Base-by-base conservation (phyloP, 129 eudicot genomes). In the Flaveria bidentis region DNA sequence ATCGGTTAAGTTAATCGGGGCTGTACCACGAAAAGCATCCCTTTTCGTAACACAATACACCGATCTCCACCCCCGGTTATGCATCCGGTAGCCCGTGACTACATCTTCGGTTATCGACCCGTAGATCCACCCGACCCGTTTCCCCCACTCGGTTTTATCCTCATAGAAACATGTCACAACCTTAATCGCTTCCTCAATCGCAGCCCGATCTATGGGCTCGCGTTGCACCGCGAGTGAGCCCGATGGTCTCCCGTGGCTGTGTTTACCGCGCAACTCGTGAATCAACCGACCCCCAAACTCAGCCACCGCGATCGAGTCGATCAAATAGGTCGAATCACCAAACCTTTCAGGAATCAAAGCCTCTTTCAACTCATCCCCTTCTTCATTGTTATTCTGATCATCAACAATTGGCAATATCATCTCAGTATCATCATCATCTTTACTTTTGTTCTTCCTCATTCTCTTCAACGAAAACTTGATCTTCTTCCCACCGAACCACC, bases 81-180 rank as follows among this genome's bases (percentile, higher is more conserved):
- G 89, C 89, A 85, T 85, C 69, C 86, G 80, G 42, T 82, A 85
- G 28, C 89, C 89, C 13, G 86, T 85, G 9, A 85, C 86, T 57
- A 85, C 89, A 75, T 85, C 88, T 82, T 85, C 88, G 1, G 86
- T 85, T 51, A 85, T 80, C 6, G 92, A 88, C 22, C 89, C 92
- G 15, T 88, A 88, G 63, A 85, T 88, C 92, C 92, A 83, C 36
- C 92, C 92, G 10, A 88, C 89, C 41, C 92, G 85, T 39, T 79
- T 70, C 12, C 92, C 92, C 89, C 89, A 86, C 47, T 86, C 87
- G 14, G 89, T 86, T 69, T 86, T 86, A 51, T 86, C 89, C 25
- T 86, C 89, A 13, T 76, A 82, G 81, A 72, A 86, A 57, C 89
- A 86, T 7, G 89, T 79, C 9, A 86, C 65, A 1, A 83, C 87